Conservation (phyloP, 2,329 filamentous ascomycete genomes). For the Biscogniauxia marginata region DNA sequence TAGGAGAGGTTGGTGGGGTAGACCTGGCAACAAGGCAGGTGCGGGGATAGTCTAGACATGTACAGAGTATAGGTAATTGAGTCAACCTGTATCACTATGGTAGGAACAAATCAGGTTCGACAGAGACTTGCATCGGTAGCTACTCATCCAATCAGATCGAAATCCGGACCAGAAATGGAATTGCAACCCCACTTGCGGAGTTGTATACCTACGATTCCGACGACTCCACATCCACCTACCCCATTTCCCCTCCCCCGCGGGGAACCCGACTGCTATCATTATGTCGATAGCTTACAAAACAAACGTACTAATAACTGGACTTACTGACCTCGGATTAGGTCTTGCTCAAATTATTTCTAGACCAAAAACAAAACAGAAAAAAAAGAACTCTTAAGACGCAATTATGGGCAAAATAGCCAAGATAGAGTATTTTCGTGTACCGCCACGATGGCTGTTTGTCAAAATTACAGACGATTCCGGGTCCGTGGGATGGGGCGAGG, state of each 20-base stretch:
- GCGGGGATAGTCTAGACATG: background rate
- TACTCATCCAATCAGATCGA: background rate
- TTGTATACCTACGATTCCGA: background rate
- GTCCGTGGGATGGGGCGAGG: conserved; percentile 70
- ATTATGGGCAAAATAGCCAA: conserved; percentile 61
- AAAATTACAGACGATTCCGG: conserved; percentile 69
- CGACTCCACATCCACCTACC: background rate
- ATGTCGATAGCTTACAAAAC: background rate
- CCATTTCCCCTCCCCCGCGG: background rate
- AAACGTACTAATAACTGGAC: too few species aligned
- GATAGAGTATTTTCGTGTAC: conserved; percentile 73
- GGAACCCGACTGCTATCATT: background rate
- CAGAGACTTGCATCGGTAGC: background rate
- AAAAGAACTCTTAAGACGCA: too few species aligned
- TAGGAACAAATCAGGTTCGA: background rate
- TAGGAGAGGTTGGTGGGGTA: background rate
- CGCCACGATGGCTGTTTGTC: conserved; percentile 75
- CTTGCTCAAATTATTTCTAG: too few species aligned
- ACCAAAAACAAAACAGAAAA: too few species aligned
- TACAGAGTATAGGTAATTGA: background rate
- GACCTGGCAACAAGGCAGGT: background rate
- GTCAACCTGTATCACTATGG: background rate
- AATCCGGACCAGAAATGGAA: background rate
- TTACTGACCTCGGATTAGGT: too few species aligned
- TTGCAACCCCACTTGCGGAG: background rate